phyloP scores from a whole-genome alignment of 352 stramenopile genomes.

The Phytophthora fragariaefolia region DNA sequence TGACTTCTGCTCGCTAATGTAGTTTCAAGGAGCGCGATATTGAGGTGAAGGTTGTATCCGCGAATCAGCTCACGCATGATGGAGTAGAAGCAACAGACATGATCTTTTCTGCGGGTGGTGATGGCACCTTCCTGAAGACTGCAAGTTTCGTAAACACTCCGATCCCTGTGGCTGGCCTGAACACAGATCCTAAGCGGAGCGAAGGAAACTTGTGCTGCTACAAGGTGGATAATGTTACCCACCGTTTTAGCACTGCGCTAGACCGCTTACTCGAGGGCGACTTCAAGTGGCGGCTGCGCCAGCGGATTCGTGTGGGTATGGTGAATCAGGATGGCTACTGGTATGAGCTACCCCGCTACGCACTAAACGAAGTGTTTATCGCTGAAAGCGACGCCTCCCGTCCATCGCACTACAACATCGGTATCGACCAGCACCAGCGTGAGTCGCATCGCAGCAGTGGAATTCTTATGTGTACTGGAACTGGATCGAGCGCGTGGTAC shows the following conservation, averaged over 20 bases:
- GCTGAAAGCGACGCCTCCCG: conserved; percentile 86
- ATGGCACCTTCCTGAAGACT: conserved; percentile 89
- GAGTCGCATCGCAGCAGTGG: conserved; percentile 89
- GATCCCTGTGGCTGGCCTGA: conserved; percentile 85
- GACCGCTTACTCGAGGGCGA: conserved; percentile 75
- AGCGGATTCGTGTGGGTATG: conserved; percentile 89
- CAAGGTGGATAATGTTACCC: conserved; percentile 76
- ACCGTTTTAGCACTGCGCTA: conserved; percentile 75
- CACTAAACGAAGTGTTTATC: conserved; percentile 92
- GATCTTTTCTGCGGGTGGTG: conserved; percentile 86
- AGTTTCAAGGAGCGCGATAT: conserved; percentile 78
- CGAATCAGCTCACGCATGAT: conserved; percentile 83
- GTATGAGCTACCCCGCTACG: conserved; percentile 86
- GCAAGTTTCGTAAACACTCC: conserved; percentile 88
- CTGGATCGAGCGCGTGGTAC: conserved; percentile 89
- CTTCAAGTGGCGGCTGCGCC: conserved; percentile 80
- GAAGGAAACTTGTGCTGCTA: conserved; percentile 91
- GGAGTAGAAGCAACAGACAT: conserved; percentile 82
- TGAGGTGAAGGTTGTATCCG: conserved; percentile 73
- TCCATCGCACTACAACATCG: conserved; percentile 90
- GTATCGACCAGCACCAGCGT: conserved; percentile 88
- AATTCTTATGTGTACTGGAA: conserved; percentile 89
- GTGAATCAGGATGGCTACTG: conserved; percentile 90
- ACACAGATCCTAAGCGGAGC: conserved; percentile 85
- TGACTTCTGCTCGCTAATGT: conserved; percentile 16